These are phyloP conservation scores for Saposhnikovia divaricata DNA, from an alignment of 129 eudicot species.

Conservation along the genomic window DNA sequence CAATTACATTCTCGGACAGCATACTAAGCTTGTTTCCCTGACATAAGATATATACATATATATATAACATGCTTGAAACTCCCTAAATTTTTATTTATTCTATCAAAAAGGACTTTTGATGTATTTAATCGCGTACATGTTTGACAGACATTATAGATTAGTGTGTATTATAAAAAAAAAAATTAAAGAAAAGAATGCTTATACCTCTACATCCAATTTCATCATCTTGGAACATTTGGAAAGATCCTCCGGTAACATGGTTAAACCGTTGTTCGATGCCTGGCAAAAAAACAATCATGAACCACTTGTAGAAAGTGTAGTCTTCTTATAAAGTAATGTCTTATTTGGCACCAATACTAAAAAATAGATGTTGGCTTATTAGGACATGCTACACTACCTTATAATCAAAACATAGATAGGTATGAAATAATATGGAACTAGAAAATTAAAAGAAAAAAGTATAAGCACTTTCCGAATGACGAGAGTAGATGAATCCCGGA, in stretches of 20 bases:
- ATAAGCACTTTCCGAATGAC: not conserved
- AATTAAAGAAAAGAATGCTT: not conserved
- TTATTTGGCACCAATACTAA: not conserved
- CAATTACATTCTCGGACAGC: constrained; percentile 51
- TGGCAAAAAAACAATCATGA: constrained; percentile 19
- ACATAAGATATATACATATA: not conserved
- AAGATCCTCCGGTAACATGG: constrained; percentile 82
- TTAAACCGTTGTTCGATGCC: constrained; percentile 76
- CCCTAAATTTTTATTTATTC: constrained; percentile 2
- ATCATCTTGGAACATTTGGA: constrained; percentile 63
- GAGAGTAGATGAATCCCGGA: not conserved
- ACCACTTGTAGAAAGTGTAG: not conserved
- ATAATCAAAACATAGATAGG: not conserved
- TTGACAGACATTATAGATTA: not conserved
- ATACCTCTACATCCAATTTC: constrained; percentile 88
- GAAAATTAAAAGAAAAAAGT: not conserved
- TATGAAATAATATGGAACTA: not conserved
- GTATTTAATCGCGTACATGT: not conserved
- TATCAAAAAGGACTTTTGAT: not conserved
- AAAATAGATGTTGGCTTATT: not conserved
- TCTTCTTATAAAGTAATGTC: not conserved
- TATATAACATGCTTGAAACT: constrained; percentile 13
- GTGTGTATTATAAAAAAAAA: constrained; percentile 6
- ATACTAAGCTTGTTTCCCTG: constrained; percentile 80
- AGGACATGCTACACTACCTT: not conserved